These are phyloP conservation scores for Trichoderma lentiforme DNA, from an alignment of 2,329 filamentous ascomycete genomes.

Conservation along the genomic window DNA sequence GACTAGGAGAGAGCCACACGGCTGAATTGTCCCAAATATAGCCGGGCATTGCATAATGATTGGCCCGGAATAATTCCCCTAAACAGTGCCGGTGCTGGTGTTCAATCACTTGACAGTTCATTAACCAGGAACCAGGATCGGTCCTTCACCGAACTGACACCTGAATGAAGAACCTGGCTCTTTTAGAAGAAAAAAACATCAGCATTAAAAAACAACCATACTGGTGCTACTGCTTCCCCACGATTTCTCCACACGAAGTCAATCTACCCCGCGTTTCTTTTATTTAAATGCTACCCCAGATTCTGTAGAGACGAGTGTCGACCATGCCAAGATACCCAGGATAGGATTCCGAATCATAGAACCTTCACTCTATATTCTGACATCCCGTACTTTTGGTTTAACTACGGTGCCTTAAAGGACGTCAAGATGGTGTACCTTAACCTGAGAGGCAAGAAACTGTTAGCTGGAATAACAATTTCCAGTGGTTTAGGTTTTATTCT, in stretches of 20 bases:
- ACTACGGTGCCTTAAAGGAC: background rate
- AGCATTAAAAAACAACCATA: background rate
- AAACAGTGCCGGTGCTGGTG: background rate
- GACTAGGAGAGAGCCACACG: background rate
- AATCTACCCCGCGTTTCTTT: slow-evolving; percentile 6
- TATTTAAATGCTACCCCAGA: slow-evolving; percentile 9
- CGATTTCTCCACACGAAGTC: background rate
- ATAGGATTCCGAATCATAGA: background rate
- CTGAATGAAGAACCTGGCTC: background rate
- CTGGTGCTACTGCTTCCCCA: background rate
- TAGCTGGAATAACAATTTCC: slow-evolving; percentile 9
- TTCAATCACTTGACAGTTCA: background rate
- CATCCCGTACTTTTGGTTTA: background rate
- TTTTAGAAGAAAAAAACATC: background rate
- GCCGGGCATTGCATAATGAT: background rate
- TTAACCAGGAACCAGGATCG: background rate
- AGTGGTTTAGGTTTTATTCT: slow-evolving; percentile 9
- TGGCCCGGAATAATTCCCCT: background rate
- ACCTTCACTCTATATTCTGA: background rate
- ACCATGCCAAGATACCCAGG: background rate
- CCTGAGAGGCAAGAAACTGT: background rate
- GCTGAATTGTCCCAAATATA: background rate
- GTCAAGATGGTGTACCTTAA: background rate
- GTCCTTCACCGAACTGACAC: background rate
- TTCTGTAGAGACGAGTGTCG: background rate